Conservation (phyloP, 2,329 filamentous ascomycete species). For the Hypocrella siamensis region DNA sequence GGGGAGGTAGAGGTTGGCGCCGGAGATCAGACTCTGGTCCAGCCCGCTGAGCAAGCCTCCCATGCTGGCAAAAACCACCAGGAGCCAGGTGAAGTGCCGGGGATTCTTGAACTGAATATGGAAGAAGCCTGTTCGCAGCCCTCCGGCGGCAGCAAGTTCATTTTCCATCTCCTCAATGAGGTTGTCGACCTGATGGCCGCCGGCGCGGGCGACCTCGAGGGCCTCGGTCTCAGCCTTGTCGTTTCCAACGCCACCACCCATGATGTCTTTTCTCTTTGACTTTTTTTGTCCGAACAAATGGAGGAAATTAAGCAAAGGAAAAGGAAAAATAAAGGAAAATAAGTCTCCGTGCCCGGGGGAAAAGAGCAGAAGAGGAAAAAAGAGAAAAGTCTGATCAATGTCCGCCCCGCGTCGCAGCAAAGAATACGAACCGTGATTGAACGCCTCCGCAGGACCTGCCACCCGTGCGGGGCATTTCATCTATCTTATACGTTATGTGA, state of each 20-base stretch:
- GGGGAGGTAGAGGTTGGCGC: conserved; percentile 53
- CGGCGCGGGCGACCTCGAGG: conserved; percentile 18
- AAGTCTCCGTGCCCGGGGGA: neutral
- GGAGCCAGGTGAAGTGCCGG: conserved; percentile 48
- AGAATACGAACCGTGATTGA: too few relatives aligned
- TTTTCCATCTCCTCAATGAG: conserved; percentile 25
- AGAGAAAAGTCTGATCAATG: neutral
- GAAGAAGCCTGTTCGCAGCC: conserved; percentile 25
- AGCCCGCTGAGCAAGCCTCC: conserved; percentile 57
- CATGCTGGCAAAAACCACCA: conserved; percentile 60
- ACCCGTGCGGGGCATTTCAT: too few relatives aligned
- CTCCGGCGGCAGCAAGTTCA: conserved; percentile 18
- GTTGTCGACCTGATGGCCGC: conserved; percentile 18
- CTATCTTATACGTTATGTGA: too few relatives aligned
- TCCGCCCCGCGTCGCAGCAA: too few relatives aligned
- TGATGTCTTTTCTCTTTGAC: conserved; percentile 3
- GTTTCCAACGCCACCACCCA: conserved; percentile 4
- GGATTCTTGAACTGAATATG: conserved; percentile 45
- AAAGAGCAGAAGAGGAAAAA: neutral
- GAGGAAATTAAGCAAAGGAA: neutral
- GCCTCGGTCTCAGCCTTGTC: conserved; percentile 18
- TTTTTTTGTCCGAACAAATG: neutral
- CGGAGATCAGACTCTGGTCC: conserved; percentile 58
- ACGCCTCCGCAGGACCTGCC: too few relatives aligned
- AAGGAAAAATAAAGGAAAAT: neutral